A percentile compares a stretch with the other conserved stretches of the same genome.
Evolutionary conservation across 805 yeast genomes (phyloP).

Genomic region (Schwanniomyces pseudopolymorphus): DNA sequence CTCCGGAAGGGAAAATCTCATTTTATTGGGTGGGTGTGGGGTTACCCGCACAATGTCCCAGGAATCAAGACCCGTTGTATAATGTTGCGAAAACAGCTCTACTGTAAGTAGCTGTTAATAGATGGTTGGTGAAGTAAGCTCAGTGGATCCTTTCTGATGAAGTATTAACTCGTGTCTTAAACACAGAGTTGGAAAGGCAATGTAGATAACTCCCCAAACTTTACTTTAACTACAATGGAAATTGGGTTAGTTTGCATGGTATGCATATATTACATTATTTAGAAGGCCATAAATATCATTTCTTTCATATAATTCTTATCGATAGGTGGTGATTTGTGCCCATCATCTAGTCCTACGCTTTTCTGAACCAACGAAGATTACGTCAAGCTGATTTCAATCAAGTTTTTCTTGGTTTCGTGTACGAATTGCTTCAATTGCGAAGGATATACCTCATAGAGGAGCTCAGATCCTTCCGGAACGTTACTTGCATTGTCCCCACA

Average conservation of each 20-base stretch:
- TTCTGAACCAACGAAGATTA: no score
- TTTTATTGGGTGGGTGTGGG: slow-evolving; percentile 22
- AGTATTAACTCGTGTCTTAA: no score
- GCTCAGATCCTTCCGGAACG: slow-evolving; percentile 21
- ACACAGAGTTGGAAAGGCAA: no score
- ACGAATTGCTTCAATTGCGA: slow-evolving; percentile 20
- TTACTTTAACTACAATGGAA: no score
- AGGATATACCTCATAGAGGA: slow-evolving; percentile 20
- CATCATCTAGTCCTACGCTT: no score
- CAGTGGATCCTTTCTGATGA: no score
- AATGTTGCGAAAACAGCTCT: neutral
- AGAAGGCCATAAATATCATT: neutral
- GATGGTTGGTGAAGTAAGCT: no score
- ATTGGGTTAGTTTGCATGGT: no score
- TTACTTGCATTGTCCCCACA: slow-evolving; percentile 17
- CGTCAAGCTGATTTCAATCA: neutral
- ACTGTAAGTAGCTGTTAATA: neutral
- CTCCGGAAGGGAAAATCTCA: slow-evolving; percentile 18
- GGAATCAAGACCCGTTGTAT: neutral
- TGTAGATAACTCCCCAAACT: no score
- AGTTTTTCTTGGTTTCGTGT: slow-evolving; percentile 14
- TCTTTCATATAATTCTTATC: neutral
- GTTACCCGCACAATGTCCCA: slow-evolving; percentile 7
- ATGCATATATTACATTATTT: neutral
- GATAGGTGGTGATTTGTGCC: neutral